Conservation (phyloP, 257 asterid genomes). For the Solanum chilense region DNA sequence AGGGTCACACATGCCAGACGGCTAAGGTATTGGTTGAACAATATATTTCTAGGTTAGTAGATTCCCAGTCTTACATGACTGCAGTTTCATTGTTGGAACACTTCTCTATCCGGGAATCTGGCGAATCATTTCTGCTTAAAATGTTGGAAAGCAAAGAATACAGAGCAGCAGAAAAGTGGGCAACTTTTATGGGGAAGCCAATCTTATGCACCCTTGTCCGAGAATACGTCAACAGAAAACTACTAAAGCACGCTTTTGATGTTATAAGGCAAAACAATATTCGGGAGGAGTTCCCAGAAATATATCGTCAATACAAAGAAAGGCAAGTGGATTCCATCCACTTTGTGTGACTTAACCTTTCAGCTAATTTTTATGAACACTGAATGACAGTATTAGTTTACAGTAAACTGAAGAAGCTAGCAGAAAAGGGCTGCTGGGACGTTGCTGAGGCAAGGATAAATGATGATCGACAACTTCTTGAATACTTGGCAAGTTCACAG, state of each 20-base stretch:
- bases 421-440: conserved; percentile 95
- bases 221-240: conserved; percentile 50
- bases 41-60: conserved; percentile 43
- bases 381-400: conserved; percentile 2
- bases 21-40: conserved; percentile 53
- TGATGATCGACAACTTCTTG: conserved; percentile 57
- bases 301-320: conserved; percentile 74
- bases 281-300: conserved; percentile 72
- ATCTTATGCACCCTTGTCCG: conserved; percentile 49
- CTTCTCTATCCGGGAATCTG: conserved; percentile 53
- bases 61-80: conserved; percentile 38
- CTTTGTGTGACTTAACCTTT: conserved; percentile 1
- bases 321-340: conserved; percentile 34
- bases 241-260: conserved; percentile 37
- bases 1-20: conserved; percentile 12
- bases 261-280: conserved; percentile 59
- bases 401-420: conserved; percentile 90
- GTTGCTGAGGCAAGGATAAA: conserved; percentile 74
- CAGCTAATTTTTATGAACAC: neutral
- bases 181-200: conserved; percentile 72
- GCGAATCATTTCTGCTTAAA: conserved; percentile 51
- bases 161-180: conserved; percentile 96
- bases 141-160: conserved; percentile 48
- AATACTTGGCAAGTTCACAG: conserved; percentile 62
- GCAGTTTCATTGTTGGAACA: conserved; percentile 66